Base-by-base conservation (phyloP, 2,329 filamentous ascomycete species). In the Cordyceps cateniannulata region DNA sequence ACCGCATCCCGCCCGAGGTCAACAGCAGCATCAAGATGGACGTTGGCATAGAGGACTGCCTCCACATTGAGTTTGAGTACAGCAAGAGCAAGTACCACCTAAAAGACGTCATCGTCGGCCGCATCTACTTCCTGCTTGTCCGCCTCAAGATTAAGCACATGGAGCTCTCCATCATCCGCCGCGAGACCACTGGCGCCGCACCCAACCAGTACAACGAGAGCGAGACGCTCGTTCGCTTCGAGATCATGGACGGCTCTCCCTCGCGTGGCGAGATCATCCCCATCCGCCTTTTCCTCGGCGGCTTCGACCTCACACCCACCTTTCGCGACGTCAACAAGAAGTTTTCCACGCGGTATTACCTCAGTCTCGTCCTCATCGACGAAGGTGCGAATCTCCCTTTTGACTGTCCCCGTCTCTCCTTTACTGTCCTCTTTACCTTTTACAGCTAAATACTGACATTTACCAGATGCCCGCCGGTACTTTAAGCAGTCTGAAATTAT, bases 321-420 rank as follows among this genome's bases (percentile, higher is more conserved):
- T 99, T 99, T 84, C 90, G 95, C 64, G 95, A 99, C 74, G 96
- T 99, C 67, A 99, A 99, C 84, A 99, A 99, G 83, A 99, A 99
- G 78, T 99, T 96, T 76, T 98, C 93, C 27, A 98, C 93, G 42
- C 84, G 95, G 70, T 99, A 99, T 78, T 99, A 99, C 77, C 84
- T 99, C 64, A 97, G 93, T 72, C 79, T 99, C 64, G 95, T 99
- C 24, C 82, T 97, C 67, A 97, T 97, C 67, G 93, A 97, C 70
- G 93, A 97, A 85, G 91, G 91, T 90, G 76, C 66, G 79, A 73
- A 55, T 16, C 22, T 10, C 27, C 9, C n/a, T 45, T 10, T 48
- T 48, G 22, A 18, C 20, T n/a, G 14, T 5, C 3, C 8, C 24
- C 2, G 14, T 14, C 1, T 5, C 20, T 12, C 50, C 9, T 10